phyloP scores from a whole-genome alignment of 1,284 basidiomycete genomes.

The Cutaneotrichosporon sp. region DNA sequence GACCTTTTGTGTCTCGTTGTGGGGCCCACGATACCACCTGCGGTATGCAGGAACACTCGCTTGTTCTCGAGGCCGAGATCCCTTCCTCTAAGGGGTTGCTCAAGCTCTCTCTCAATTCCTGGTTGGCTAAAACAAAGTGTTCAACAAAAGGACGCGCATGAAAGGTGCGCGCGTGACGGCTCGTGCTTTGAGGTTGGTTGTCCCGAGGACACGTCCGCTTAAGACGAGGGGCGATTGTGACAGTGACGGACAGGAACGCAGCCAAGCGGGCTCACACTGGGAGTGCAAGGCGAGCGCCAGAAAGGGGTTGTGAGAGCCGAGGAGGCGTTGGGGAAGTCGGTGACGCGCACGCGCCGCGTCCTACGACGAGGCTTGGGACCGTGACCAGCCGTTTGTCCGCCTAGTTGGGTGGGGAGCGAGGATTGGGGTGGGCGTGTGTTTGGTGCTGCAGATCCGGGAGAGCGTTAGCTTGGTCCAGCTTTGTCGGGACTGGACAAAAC shows the following conservation, averaged over 20 bases:
- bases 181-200: neutral
- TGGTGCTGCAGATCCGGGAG: neutral
- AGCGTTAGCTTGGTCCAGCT: neutral
- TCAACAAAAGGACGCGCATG: neutral
- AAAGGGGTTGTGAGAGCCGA: no score
- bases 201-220: neutral
- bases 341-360: no score
- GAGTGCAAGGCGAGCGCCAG: neutral
- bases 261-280: neutral
- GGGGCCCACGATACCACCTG: neutral
- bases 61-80: neutral
- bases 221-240: neutral
- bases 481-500: neutral
- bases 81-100: neutral
- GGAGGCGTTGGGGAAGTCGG: no score
- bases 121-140: neutral
- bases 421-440: no score
- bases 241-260: neutral
- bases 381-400: no score
- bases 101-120: no score
- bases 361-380: neutral
- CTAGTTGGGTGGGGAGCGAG: no score
- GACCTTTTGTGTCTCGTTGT: neutral
- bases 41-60: neutral
- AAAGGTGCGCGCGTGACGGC: neutral